Base-by-base conservation (phyloP, 2,329 filamentous ascomycete species). In the Fusarium liriodendri region DNA sequence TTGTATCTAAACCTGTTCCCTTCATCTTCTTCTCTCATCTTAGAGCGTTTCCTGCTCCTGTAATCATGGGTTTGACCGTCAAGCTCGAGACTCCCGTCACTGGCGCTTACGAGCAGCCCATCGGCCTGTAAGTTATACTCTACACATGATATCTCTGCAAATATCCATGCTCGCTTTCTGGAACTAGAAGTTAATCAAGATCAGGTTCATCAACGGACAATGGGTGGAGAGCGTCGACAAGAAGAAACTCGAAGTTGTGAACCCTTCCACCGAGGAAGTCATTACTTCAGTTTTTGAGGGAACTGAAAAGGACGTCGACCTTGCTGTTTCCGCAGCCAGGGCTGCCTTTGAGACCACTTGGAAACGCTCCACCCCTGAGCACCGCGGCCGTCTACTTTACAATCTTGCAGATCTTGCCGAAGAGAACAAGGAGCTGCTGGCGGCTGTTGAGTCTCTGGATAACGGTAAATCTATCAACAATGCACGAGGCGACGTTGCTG, bases 191-290 rank as follows among this genome's bases (percentile, higher is more conserved):
- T n/a, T 55, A 35, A 55, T 20, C 1, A 11, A 32, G 6, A 6
- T n/a, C 5, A 55, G 50, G 6, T 55, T 94, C 89, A 97, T 97
- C 89, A 95, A 97, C 89, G 95, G 96, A 84, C 92, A 98, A 85
- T 98, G 92, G 86, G 90, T 97, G 74, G 83, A 84, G 79, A 89
- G 91, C 82, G 91, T 93, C 73, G 94, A 97, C 79, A 95, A 95
- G 87, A 93, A 94, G 89, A 95, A 92, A 76, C 97, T 98, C 80
- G 95, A 98, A 85, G 93, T 95, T 83, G 92, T 97, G 88, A 97
- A 97, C 89, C 95, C 95, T 69, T 80, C 92, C 74, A 94, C 91
- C 75, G 95, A 98, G 84, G 91, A 95, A 84, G 91, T 94, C 81
- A 97, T 97, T 86, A 90, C 88, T 87, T 92, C 91, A 61, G 94